A percentile compares a stretch with the other conserved stretches of the same genome.
phyloP scores from a whole-genome alignment of 2,329 filamentous ascomycete species.

The Aspergillus cejpii region DNA sequence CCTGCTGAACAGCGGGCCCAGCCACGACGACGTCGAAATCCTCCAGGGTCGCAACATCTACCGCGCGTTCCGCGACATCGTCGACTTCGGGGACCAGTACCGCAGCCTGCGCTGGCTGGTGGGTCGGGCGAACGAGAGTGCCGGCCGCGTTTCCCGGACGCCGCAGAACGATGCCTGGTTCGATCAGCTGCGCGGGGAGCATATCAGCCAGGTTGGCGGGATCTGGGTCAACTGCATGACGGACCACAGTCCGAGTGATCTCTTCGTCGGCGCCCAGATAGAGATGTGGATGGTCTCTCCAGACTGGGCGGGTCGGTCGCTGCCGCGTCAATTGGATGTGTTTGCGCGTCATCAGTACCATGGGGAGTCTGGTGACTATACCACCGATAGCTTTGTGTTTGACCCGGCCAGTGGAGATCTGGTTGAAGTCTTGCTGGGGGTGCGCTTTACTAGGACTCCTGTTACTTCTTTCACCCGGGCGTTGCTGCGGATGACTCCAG shows the following conservation, averaged over 20 bases:
- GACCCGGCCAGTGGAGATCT: slow-evolving; percentile 21
- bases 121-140: slow-evolving; percentile 17
- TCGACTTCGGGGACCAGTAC: slow-evolving; percentile 14
- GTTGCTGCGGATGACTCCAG: slow-evolving; percentile 1
- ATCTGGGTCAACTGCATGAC: slow-evolving; percentile 37
- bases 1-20: slow-evolving; percentile 13
- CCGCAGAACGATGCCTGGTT: slow-evolving; percentile 20
- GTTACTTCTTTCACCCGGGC: slow-evolving; percentile 16
- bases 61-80: slow-evolving; percentile 14
- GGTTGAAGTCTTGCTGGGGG: slow-evolving; percentile 28
- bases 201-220: slow-evolving; percentile 33
- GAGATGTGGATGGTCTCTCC: slow-evolving; percentile 28
- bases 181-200: slow-evolving; percentile 24
- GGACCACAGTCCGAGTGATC: slow-evolving; percentile 17
- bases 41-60: slow-evolving; percentile 20
- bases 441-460: slow-evolving; percentile 23
- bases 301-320: slow-evolving; percentile 6
- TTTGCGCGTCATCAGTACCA: slow-evolving; percentile 21
- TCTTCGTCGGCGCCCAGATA: slow-evolving; percentile 30
- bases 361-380: slow-evolving; percentile 14
- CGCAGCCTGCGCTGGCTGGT: slow-evolving; percentile 17
- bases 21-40: slow-evolving; percentile 16
- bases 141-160: slow-evolving; percentile 18
- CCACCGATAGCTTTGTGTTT: slow-evolving; percentile 33
- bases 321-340: slow-evolving; percentile 23